Evolutionary conservation across 768 basidiomycete species (phyloP).

Genomic region (Candolleomyces efflorescens): DNA sequence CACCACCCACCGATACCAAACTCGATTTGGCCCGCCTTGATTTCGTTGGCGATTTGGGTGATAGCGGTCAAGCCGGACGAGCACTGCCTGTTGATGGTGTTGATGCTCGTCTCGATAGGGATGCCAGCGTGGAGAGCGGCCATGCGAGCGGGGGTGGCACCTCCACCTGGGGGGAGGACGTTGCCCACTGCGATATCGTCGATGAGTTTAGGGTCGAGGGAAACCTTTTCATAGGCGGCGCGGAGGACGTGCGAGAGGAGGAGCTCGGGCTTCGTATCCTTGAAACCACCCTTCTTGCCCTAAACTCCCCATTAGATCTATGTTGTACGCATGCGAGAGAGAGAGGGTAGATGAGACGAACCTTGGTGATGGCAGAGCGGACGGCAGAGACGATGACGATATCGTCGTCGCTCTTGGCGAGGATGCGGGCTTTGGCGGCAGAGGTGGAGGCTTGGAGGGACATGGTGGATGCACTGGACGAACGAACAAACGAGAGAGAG

Average conservation of each 20-base stretch:
- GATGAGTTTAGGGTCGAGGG: slow-evolving; percentile 76
- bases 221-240: slow-evolving; percentile 62
- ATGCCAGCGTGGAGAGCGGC: slow-evolving; percentile 84
- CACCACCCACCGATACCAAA: slow-evolving; percentile 73
- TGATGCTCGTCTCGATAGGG: slow-evolving; percentile 66
- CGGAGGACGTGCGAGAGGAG: slow-evolving; percentile 73
- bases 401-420: slow-evolving; percentile 76
- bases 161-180: slow-evolving; percentile 83
- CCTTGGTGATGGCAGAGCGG: slow-evolving; percentile 91
- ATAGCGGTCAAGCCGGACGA: slow-evolving; percentile 83
- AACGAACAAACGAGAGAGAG: no score
- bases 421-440: slow-evolving; percentile 51
- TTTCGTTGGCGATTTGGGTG: slow-evolving; percentile 78
- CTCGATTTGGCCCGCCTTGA: slow-evolving; percentile 75
- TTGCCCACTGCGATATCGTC: slow-evolving; percentile 86
- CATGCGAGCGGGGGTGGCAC: slow-evolving; percentile 79
- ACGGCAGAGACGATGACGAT: slow-evolving; percentile 88
- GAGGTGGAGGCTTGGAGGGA: no score
- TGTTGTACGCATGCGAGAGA: background rate
- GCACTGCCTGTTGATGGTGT: slow-evolving; percentile 89
- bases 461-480: no score
- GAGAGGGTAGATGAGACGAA: slow-evolving; percentile 25
- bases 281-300: slow-evolving; percentile 86
- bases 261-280: slow-evolving; percentile 83
- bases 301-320: slow-evolving; percentile 27